Evolutionary conservation across 306 rosid species (phyloP), one percentile per base, ranked within the genome.

Genomic region (Castanea crenata): DNA sequence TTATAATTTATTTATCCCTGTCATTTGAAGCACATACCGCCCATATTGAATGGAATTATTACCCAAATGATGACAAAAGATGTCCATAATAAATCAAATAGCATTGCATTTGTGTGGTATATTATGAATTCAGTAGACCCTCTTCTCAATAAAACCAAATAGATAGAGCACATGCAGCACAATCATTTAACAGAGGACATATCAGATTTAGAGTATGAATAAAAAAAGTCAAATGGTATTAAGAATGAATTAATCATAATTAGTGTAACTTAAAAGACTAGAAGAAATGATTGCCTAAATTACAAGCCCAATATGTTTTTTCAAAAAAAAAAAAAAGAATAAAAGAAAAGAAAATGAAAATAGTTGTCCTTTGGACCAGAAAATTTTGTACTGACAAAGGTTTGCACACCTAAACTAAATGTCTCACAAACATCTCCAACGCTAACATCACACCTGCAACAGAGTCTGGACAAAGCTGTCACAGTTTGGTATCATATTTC

Each of bases 391-490:
- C 73, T 69, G 62, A 55, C 7, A 73, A 4, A 54, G 10, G 54
- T 75, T 34, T 23, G 71, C 77, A 41, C 65, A n/a, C 80, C 79
- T 77, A 69, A 77, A 70, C 58, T 74, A 64, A 2, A 75, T 81
- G 72, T 81, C 71, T 75, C 14, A 34, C 41, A 49, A 71, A 71
- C 1, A 14, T 13, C 10, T 27, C 80, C 6, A 29, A 44, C 58
- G 52, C n/a, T 32, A 46, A 44, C 71, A 51, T 62, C 72, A 27
- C 62, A 49, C 54, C 38, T 34, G 20, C 51, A 62, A 27, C 71
- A 61, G 16, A 21, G 9, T 56, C 20, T 29, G 55, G 64, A 62
- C 73, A 79, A 58, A 63, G 46, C 19, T 41, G 52, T 61, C 78
- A 74, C 74, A n/a, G 56, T 80, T 61, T 51, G n/a, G 41, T 78